Percentiles rank a stretch among this genome's conserved stretches.
Conservation (phyloP, 495 filamentous ascomycete species). For the Aspergillus haitiensis region DNA sequence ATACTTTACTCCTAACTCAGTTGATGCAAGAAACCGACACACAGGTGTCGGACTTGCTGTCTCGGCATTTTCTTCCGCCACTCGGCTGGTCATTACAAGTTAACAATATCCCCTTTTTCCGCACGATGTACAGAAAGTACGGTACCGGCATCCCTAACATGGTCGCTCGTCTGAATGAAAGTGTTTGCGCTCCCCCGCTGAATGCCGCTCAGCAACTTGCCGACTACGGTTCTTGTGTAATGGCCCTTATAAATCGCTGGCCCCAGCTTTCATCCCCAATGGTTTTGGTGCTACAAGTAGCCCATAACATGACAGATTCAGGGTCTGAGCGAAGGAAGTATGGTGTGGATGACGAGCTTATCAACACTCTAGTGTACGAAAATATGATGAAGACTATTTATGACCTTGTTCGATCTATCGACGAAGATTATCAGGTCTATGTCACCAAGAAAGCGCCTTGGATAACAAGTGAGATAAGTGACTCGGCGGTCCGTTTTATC, state of each 20-base stretch:
- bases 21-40: slow-evolving; percentile 30
- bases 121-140: slow-evolving; percentile 28
- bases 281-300: slow-evolving; percentile 24
- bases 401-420: slow-evolving; percentile 30
- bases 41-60: slow-evolving; percentile 29
- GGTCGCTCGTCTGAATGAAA: slow-evolving; percentile 32
- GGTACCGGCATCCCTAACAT: slow-evolving; percentile 26
- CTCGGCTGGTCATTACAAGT: slow-evolving; percentile 37
- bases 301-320: slow-evolving; percentile 28
- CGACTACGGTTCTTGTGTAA: slow-evolving; percentile 29
- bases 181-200: slow-evolving; percentile 29
- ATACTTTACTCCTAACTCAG: slow-evolving; percentile 30
- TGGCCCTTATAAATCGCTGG: slow-evolving; percentile 28
- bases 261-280: slow-evolving; percentile 29
- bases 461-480: slow-evolving; percentile 40
- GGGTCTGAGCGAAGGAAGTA: slow-evolving; percentile 25
- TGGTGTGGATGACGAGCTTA: slow-evolving; percentile 20
- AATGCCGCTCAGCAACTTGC: slow-evolving; percentile 26
- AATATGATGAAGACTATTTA: slow-evolving; percentile 29
- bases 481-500: slow-evolving; percentile 32
- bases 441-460: slow-evolving; percentile 43
- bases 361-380: slow-evolving; percentile 20
- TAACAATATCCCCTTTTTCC: slow-evolving; percentile 35
- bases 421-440: slow-evolving; percentile 37
- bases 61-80: slow-evolving; percentile 31